These are phyloP conservation scores for Groenewaldozyma tartarivorans DNA, from an alignment of 805 yeast genomes.

Conservation along the genomic window DNA sequence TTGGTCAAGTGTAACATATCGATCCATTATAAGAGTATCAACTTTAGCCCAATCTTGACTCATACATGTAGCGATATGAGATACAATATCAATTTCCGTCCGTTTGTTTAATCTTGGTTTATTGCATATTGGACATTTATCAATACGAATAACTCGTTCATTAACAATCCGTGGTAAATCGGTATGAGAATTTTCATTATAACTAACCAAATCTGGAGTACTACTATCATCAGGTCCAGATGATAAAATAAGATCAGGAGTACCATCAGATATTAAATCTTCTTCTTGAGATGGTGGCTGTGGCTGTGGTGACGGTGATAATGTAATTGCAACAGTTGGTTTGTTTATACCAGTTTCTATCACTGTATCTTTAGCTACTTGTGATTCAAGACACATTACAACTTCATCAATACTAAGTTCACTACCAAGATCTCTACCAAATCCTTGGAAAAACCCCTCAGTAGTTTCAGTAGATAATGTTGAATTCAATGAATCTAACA, in stretches of 20 bases:
- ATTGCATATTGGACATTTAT: conserved; percentile 74
- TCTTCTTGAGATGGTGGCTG: conserved; percentile 1
- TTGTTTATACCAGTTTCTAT: background rate
- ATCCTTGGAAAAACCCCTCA: conserved; percentile 23
- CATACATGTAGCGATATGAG: conserved; percentile 82
- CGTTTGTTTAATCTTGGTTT: conserved; percentile 45
- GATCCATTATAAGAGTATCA: conserved; percentile 50
- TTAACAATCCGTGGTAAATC: conserved; percentile 7
- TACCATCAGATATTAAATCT: conserved; percentile 1
- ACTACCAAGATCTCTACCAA: conserved; percentile 28
- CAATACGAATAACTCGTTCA: conserved; percentile 47
- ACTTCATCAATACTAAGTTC: conserved; percentile 47
- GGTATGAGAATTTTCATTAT: background rate
- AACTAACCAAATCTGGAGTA: background rate
- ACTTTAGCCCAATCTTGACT: conserved; percentile 67
- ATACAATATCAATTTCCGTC: conserved; percentile 60
- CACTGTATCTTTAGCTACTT: conserved; percentile 20
- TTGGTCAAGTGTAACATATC: conserved; percentile 67
- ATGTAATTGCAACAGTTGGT: background rate
- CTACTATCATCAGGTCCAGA: background rate
- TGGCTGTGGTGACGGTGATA: background rate
- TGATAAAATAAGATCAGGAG: background rate
- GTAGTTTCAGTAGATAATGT: conserved; percentile 28
- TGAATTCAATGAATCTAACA: conserved; percentile 58
- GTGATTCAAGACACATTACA: conserved; percentile 39